Evolutionary conservation across 2,329 filamentous ascomycete species (phyloP).

Genomic region (Aspergillus versicolor): DNA sequence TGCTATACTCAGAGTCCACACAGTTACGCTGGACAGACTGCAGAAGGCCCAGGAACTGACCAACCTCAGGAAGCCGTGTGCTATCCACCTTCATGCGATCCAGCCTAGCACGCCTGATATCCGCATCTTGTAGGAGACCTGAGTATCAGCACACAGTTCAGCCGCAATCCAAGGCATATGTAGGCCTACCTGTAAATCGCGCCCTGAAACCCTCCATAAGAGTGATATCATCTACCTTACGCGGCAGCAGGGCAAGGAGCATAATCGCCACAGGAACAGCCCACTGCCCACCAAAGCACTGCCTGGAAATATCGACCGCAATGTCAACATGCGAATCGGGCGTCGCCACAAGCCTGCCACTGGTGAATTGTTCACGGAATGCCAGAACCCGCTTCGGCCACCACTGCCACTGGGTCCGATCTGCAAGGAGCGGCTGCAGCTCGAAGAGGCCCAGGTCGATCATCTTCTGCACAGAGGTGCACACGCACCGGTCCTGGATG

Average conservation of each 20-base stretch:
- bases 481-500: conserved; percentile 1
- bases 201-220: not conserved
- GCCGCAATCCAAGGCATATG: not conserved
- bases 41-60: not conserved
- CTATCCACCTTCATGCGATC: not conserved
- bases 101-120: not conserved
- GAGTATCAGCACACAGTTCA: not conserved
- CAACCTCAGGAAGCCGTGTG: conserved; percentile 2
- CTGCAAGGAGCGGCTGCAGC: conserved; percentile 5
- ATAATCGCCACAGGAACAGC: conserved; percentile 5
- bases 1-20: not conserved
- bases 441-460: conserved; percentile 6
- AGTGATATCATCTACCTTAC: not conserved
- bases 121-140: not conserved
- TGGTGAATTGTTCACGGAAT: not conserved
- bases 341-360: not conserved
- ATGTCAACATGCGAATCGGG: not conserved
- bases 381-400: conserved; percentile 7
- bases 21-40: not conserved
- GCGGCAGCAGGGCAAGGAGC: conserved; percentile 8
- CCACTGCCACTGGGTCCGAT: conserved; percentile 2
- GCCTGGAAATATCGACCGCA: not conserved
- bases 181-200: not conserved
- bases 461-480: conserved; percentile 8
- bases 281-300: conserved; percentile 8